Base-by-base conservation (phyloP, 2,329 filamentous ascomycete species). In the Neonectria faginata region DNA sequence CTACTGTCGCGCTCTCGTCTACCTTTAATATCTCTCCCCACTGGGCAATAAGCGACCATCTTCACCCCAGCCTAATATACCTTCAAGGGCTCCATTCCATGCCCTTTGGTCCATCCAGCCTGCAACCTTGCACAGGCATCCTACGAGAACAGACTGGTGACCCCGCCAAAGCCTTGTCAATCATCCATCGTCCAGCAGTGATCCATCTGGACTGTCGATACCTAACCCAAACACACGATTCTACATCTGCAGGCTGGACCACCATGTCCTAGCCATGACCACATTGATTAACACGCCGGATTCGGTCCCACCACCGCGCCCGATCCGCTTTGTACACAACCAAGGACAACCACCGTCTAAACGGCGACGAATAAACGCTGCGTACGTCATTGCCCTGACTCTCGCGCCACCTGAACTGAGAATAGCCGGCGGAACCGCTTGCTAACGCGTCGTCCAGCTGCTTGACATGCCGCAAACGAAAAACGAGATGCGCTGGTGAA, bases 331-430 rank as follows among this genome's bases (percentile, higher is more conserved):
- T 77, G 92, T 95, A 72, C 92, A 93, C 69, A 93, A 90, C 74
- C 91, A 94, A 79, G 92, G 92, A 67, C 91, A 92, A 69, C 92
- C 92, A 53, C 91, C 92, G 66, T 90, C 91, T 27, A 95, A 94
- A 79, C 85, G 92, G 72, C 86, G 92, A 75, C 86, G 92, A 73
- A 92, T 95, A 74, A 93, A 90, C 80, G 90, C 92, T 74, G 92
- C 92, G 88, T 92, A 84, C 79, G 89, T 85, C 58, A 20, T 57
- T 48, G 22, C 41, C 39, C 39, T 42, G 10, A 20, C 27, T 48
- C 42, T 53, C 29, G 12, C 29, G 39, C 48, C 12, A 16, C 39
- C 16, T 11, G n/a, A 12, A 39, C 20, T 36, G 41, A 56, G 22
- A 36, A 36, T 39, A 50, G 48, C 31, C 33, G 16, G 2, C 31